These are phyloP conservation scores for Capsella rubella DNA, from an alignment of 441 rosid genomes.

Conservation along the genomic window DNA sequence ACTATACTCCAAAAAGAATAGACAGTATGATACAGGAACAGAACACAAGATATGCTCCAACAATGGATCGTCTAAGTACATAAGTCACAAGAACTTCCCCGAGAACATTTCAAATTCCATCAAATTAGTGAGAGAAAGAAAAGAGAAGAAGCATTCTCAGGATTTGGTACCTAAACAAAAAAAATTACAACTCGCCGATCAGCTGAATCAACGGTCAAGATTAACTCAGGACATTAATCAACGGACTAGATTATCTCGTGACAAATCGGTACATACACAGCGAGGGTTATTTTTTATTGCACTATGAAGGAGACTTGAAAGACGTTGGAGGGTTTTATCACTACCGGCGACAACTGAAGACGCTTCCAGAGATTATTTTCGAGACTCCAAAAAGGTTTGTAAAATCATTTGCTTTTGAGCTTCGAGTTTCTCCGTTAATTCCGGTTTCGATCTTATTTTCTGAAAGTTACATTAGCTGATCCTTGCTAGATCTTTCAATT, in stretches of 20 bases:
- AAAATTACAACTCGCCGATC: constrained; percentile 11
- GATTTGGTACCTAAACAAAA: neutral
- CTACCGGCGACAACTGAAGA: constrained; percentile 15
- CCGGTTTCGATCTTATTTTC: neutral
- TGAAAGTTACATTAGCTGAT: constrained; percentile 12
- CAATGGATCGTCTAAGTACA: neutral
- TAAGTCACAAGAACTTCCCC: neutral
- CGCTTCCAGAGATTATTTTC: constrained; percentile 32
- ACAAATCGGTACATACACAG: constrained; percentile 29
- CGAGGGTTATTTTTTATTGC: constrained; percentile 8
- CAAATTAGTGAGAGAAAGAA: neutral
- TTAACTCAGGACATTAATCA: neutral
- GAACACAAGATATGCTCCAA: neutral
- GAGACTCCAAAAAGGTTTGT: constrained; percentile 16
- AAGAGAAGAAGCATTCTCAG: neutral
- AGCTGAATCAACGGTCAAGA: constrained; percentile 34
- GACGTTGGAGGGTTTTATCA: constrained; percentile 24
- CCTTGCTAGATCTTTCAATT: constrained; percentile 24
- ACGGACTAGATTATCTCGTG: constrained; percentile 32
- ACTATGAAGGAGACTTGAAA: constrained; percentile 10
- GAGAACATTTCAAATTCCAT: neutral
- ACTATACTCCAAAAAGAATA: neutral
- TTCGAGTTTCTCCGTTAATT: neutral
- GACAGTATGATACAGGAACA: neutral
- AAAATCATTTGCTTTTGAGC: constrained; percentile 22